Percentiles rank a stretch among this genome's conserved stretches.
Conservation (phyloP, 1,284 basidiomycete genomes). For the Irpex lacteus region DNA sequence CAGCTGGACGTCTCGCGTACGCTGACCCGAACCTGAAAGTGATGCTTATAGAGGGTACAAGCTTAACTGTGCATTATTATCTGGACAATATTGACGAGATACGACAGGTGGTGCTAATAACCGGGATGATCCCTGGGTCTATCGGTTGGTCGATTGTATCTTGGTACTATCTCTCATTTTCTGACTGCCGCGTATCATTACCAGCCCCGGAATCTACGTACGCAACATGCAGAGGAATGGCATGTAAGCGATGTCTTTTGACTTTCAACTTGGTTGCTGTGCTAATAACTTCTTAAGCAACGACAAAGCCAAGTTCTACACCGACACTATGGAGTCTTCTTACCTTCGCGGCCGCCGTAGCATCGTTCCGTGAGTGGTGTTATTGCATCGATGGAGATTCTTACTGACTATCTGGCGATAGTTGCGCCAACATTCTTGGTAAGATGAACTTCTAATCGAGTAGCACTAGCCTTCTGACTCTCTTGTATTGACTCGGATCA, state of each 20-base stretch:
- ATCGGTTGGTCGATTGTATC: slow-evolving; percentile 34
- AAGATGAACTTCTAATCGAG: slow-evolving; percentile 18
- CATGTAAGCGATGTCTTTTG: slow-evolving; percentile 39
- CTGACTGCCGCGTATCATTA: neutral
- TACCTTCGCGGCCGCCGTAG: slow-evolving; percentile 59
- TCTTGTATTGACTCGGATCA: slow-evolving; percentile 40
- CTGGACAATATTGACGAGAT: neutral
- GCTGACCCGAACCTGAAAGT: slow-evolving; percentile 72
- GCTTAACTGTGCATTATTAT: slow-evolving; percentile 1
- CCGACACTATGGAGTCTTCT: slow-evolving; percentile 55
- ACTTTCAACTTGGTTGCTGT: slow-evolving; percentile 1
- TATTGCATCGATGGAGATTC: neutral
- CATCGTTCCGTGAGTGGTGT: slow-evolving; percentile 58
- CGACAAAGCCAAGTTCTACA: slow-evolving; percentile 72
- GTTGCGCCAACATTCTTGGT: slow-evolving; percentile 69
- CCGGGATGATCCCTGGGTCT: slow-evolving; percentile 73
- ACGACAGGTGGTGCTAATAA: slow-evolving; percentile 61
- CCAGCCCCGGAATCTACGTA: slow-evolving; percentile 63
- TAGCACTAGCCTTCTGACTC: neutral
- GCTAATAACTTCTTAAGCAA: slow-evolving; percentile 39
- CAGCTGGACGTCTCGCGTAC: slow-evolving; percentile 66
- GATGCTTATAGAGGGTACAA: slow-evolving; percentile 68
- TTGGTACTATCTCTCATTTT: neutral
- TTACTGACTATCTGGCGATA: slow-evolving; percentile 21
- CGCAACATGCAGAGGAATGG: slow-evolving; percentile 69